These are phyloP conservation scores for Mucor plumbeus DNA, from an alignment of 371 early-diverging fungal genomes.

Conservation along the genomic window DNA sequence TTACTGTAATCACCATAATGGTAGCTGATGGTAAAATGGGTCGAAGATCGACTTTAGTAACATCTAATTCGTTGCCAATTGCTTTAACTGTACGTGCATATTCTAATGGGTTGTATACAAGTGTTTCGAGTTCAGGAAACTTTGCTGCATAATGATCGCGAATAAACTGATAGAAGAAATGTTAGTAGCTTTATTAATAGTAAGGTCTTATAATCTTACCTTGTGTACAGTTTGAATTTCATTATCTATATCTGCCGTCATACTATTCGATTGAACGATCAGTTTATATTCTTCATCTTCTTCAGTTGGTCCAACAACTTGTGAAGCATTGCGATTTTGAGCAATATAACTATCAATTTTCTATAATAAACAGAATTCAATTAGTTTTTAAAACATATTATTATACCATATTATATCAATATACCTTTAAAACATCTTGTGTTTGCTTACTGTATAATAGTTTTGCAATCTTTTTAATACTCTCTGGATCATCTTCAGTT, in stretches of 20 bases:
- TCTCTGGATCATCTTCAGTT: slow-evolving; percentile 30
- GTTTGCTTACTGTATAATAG: slow-evolving; percentile 47
- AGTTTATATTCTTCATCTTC: slow-evolving; percentile 88
- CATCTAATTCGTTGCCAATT: slow-evolving; percentile 79
- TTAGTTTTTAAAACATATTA: too few relatives aligned
- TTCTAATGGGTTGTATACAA: slow-evolving; percentile 86
- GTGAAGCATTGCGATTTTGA: slow-evolving; percentile 37
- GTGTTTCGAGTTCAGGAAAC: slow-evolving; percentile 91
- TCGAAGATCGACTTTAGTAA: slow-evolving; percentile 73
- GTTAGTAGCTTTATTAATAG: background rate
- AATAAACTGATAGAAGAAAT: slow-evolving; percentile 67
- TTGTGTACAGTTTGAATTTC: slow-evolving; percentile 89
- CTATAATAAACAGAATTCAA: slow-evolving; percentile 30
- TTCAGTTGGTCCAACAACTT: slow-evolving; percentile 66
- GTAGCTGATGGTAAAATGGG: slow-evolving; percentile 84
- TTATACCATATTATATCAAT: background rate
- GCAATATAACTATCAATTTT: slow-evolving; percentile 61
- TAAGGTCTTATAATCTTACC: slow-evolving; percentile 42
- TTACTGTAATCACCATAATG: slow-evolving; percentile 92
- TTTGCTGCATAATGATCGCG: slow-evolving; percentile 87
- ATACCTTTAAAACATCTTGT: slow-evolving; percentile 50
- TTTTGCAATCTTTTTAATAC: slow-evolving; percentile 48
- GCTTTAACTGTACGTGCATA: slow-evolving; percentile 89
- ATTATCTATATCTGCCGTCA: slow-evolving; percentile 85
- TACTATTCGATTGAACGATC: slow-evolving; percentile 87